Conservation (phyloP, 306 rosid genomes). For the Cajanus cajan region DNA sequence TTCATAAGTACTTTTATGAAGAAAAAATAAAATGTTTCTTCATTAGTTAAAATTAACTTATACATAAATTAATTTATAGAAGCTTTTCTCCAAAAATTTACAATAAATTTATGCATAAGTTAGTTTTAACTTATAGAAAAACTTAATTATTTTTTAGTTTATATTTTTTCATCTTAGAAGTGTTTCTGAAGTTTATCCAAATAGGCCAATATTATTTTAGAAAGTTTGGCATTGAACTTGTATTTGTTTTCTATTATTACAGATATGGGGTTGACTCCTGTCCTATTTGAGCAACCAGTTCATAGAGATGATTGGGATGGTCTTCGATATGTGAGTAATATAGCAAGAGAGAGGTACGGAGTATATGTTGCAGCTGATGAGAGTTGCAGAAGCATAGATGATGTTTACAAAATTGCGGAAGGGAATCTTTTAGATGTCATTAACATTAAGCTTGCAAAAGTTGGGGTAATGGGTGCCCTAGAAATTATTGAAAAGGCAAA, state of each 20-base stretch:
- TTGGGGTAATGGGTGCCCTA: slow-evolving; percentile 82
- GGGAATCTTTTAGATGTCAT: slow-evolving; percentile 73
- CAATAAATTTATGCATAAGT: too few relatives aligned
- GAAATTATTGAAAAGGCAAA: slow-evolving; percentile 68
- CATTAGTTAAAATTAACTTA: too few relatives aligned
- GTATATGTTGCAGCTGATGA: slow-evolving; percentile 95
- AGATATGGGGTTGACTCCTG: slow-evolving; percentile 84
- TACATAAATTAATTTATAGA: too few relatives aligned
- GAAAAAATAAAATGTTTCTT: too few relatives aligned
- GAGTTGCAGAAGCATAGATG: slow-evolving; percentile 72
- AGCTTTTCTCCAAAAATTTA: too few relatives aligned
- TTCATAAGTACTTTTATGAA: too few relatives aligned
- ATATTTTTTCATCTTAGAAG: too few relatives aligned
- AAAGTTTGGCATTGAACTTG: slow-evolving; percentile 15
- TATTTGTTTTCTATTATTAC: slow-evolving; percentile 36
- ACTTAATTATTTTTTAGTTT: too few relatives aligned
- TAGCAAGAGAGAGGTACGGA: slow-evolving; percentile 71
- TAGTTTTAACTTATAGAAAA: too few relatives aligned
- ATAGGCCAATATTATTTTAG: too few relatives aligned
- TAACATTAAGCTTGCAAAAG: slow-evolving; percentile 88
- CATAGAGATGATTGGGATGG: slow-evolving; percentile 99
- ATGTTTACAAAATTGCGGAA: slow-evolving; percentile 68
- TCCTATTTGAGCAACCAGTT: slow-evolving; percentile 90
- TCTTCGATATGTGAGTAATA: slow-evolving; percentile 63
- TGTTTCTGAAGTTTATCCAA: too few relatives aligned